Evolutionary conservation across 2,329 filamentous ascomycete genomes (phyloP).

Genomic region (Ceratocystis huliohia): DNA sequence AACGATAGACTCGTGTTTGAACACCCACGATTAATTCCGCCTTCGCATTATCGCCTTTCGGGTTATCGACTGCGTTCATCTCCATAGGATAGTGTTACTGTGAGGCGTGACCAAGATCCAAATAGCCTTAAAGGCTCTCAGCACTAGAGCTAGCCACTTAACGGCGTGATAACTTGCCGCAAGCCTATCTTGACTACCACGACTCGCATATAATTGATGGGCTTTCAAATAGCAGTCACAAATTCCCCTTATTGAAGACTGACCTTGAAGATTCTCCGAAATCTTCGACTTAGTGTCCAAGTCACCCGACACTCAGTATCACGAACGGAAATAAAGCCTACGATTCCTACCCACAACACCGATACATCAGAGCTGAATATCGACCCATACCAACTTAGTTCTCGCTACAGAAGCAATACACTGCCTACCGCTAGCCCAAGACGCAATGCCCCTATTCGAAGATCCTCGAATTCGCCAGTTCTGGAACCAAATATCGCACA

Average conservation of each 20-base stretch:
- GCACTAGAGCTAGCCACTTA: background rate
- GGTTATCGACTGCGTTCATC: background rate
- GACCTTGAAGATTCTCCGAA: background rate
- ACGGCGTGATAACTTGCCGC: constrained; percentile 2
- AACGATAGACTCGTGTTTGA: background rate
- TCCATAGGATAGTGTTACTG: background rate
- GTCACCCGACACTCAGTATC: background rate
- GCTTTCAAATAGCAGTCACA: background rate
- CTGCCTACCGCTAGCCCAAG: background rate
- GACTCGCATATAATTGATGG: background rate
- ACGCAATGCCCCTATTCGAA: constrained; percentile 48
- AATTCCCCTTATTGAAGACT: background rate
- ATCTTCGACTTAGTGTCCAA: background rate
- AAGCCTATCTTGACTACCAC: background rate
- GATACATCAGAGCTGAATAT: too few species aligned
- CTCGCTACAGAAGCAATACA: background rate
- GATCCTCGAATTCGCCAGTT: constrained; percentile 86
- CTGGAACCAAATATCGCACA: constrained; percentile 84
- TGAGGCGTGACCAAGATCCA: background rate
- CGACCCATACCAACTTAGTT: too few species aligned
- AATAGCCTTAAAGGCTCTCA: background rate
- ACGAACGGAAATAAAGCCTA: background rate
- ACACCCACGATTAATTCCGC: background rate
- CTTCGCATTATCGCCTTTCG: background rate
- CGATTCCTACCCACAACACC: too few species aligned